phyloP scores from a whole-genome alignment of 192 early-diverging fungal genomes.

The Entomortierella parvispora region DNA sequence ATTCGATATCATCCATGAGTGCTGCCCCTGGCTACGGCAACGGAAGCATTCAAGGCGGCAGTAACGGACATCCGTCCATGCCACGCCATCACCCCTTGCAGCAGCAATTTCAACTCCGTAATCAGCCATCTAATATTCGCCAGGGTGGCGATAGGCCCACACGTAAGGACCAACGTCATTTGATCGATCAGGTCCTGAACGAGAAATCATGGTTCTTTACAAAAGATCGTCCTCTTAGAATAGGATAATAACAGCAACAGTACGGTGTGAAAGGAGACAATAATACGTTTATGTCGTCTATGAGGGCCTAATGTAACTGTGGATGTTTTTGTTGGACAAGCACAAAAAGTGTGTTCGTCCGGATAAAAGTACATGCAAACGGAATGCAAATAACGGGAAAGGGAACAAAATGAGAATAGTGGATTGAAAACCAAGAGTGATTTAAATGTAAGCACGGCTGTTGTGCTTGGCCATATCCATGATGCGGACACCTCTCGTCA shows the following conservation, averaged over 20 bases:
- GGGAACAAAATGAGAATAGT: not conserved
- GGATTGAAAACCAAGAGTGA: not conserved
- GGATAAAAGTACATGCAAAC: conserved; percentile 47
- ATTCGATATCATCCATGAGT: no score
- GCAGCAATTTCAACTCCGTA: not conserved
- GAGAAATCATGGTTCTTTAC: not conserved
- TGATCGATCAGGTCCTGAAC: conserved; percentile 29
- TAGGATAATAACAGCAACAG: no score
- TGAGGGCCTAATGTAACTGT: not conserved
- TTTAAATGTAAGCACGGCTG: conserved; percentile 51
- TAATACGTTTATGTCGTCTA: no score
- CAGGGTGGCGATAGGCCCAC: conserved; percentile 7
- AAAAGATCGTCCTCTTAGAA: no score
- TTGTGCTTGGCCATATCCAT: conserved; percentile 88
- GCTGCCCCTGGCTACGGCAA: conserved; percentile 4
- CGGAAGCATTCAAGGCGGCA: conserved; percentile 4
- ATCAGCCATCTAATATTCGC: no score
- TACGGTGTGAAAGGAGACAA: no score
- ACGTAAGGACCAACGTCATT: conserved; percentile 31
- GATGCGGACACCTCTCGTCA: conserved; percentile 93
- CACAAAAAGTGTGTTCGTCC: not conserved
- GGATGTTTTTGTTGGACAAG: not conserved
- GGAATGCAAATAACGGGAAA: conserved; percentile 7
- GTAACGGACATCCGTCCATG: not conserved
- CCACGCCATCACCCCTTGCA: not conserved